Evolutionary conservation across 2,329 filamentous ascomycete genomes (phyloP), one percentile per base, ranked within the genome.

Genomic region (Cordyceps fumosorosea): DNA sequence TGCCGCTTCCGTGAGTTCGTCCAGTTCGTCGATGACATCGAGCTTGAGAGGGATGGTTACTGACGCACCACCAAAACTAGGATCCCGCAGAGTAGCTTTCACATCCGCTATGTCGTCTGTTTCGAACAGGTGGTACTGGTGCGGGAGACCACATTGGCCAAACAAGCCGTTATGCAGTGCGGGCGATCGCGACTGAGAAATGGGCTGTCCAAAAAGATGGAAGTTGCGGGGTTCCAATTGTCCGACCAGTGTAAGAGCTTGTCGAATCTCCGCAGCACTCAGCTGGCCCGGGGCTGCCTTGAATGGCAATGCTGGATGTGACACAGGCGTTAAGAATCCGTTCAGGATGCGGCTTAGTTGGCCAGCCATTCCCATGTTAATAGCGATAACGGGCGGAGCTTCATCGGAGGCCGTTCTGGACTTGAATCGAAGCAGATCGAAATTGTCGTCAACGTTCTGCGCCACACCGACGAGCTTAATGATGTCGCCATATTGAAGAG

Each of bases 1-100:
- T 16, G 92, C 93, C 60, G 95, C 88, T 34, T 88, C 84, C 0
- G 91, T 88, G 63, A 97, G 80, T 59, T 88, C 85, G 71, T 98
- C 92, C 16, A 99, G 79, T 5, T 93, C 76, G 0, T 84, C 81
- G 77, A 96, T 91, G 63, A 98, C 86, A 68, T 96, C 91, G 34
- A 95, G 80, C 77, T 99, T 99, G 60, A 99, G 80, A 0, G 95
- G 95, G 56, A 99, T 98, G 0, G 95, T 99, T 52, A 99, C 91
- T 3, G 92, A 97, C 3, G 91, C 93, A 63, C 95, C 95, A 8
- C 95, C 95, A 71, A 99, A 99, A 67, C 89, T 81, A 1, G 87
- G 78, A 1, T 85, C 77, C 8, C 83, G 84, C 63, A 99, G 87
- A 56, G 91, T 76, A 2, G 84, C 77, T 66, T 80, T 78, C 3